phyloP scores from a whole-genome alignment of 2,329 filamentous ascomycete genomes.

The Nigrospora oryzae region DNA sequence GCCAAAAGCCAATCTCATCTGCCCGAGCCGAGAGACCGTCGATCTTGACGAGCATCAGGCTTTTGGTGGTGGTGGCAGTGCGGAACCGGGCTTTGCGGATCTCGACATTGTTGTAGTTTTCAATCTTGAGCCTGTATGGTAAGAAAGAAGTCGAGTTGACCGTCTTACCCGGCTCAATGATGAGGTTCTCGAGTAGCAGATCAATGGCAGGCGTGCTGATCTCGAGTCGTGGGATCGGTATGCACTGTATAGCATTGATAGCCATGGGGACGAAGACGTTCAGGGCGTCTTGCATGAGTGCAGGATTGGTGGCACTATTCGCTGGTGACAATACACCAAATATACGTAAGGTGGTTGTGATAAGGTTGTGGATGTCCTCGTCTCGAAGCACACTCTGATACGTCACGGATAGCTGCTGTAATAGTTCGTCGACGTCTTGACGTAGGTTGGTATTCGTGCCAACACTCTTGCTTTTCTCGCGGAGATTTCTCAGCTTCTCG shows the following conservation, averaged over 20 bases:
- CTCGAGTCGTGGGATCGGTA: constrained; percentile 88
- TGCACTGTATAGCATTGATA: constrained; percentile 70
- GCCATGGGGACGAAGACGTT: constrained; percentile 75
- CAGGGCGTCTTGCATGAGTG: constrained; percentile 66
- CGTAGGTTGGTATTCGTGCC: constrained; percentile 59
- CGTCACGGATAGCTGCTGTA: constrained; percentile 61
- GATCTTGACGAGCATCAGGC: constrained; percentile 67
- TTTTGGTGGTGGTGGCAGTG: constrained; percentile 58
- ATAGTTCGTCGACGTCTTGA: constrained; percentile 63
- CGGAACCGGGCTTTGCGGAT: constrained; percentile 68
- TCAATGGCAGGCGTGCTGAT: constrained; percentile 77
- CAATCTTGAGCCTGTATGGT: constrained; percentile 71
- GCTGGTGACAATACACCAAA: constrained; percentile 60
- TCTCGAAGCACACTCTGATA: constrained; percentile 64
- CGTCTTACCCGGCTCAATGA: constrained; percentile 79
- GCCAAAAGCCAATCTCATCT: constrained; percentile 83
- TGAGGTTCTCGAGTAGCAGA: constrained; percentile 79
- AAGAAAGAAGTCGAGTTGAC: constrained; percentile 84
- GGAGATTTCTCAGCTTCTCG: constrained; percentile 40
- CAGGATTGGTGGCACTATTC: constrained; percentile 55
- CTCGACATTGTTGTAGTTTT: constrained; percentile 80
- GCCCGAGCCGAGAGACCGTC: constrained; percentile 78
- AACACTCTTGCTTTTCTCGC: constrained; percentile 51
- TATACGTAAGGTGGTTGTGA: constrained; percentile 59
- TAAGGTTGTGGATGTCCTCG: constrained; percentile 59